phyloP scores from a whole-genome alignment of 2,329 filamentous ascomycete genomes.

The Penicillium glabrum region DNA sequence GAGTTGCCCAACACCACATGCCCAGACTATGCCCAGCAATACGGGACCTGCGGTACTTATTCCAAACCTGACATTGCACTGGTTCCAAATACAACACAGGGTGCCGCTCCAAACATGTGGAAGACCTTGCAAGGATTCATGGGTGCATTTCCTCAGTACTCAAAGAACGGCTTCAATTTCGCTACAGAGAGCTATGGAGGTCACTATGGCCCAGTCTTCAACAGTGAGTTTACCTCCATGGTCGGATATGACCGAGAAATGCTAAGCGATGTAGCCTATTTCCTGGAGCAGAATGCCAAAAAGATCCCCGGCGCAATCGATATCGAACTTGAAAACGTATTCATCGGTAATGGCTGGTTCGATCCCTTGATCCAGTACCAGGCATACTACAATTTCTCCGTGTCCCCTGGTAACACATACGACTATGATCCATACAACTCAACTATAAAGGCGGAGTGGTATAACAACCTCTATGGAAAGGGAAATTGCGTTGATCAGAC shows the following conservation, averaged over 20 bases:
- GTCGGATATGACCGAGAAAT: neutral
- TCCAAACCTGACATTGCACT: conserved; percentile 51
- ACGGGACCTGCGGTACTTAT: conserved; percentile 55
- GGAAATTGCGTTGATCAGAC: conserved; percentile 62
- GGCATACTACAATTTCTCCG: conserved; percentile 40
- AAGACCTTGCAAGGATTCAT: conserved; percentile 63
- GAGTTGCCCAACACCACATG: conserved; percentile 13
- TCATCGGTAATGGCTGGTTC: conserved; percentile 43
- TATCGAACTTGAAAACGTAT: conserved; percentile 30
- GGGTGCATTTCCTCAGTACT: conserved; percentile 58
- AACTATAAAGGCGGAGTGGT: conserved; percentile 51
- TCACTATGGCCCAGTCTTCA: conserved; percentile 59
- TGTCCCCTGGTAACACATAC: conserved; percentile 38
- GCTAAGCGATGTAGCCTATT: conserved; percentile 13
- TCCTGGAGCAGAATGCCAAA: conserved; percentile 14
- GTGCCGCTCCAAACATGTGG: conserved; percentile 61
- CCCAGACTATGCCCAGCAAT: conserved; percentile 12
- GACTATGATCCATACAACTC: conserved; percentile 41
- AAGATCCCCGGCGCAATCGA: conserved; percentile 13
- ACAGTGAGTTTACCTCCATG: conserved; percentile 18
- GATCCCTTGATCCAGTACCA: conserved; percentile 40
- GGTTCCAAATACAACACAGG: conserved; percentile 54
- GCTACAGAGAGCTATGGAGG: conserved; percentile 60
- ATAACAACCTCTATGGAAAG: conserved; percentile 60
- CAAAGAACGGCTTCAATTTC: conserved; percentile 54